These are phyloP conservation scores for Cytospora piceicola DNA, from an alignment of 2,329 filamentous ascomycete genomes.

Conservation along the genomic window DNA sequence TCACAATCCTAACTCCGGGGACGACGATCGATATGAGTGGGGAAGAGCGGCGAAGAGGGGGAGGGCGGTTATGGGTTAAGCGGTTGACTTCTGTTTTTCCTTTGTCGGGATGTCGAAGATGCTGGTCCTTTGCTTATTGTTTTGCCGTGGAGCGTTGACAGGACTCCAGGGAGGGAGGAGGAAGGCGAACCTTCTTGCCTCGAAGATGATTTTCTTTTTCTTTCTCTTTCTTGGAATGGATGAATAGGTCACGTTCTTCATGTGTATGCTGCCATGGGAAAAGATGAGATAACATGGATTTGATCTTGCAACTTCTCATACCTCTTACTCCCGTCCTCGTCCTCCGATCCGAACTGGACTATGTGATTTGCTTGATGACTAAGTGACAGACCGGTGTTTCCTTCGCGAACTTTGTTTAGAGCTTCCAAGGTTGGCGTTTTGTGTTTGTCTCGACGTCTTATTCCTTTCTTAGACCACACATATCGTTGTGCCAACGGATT, in stretches of 20 bases:
- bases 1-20: not conserved
- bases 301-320: conserved; percentile 16
- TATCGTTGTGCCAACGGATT: not conserved
- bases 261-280: conserved; percentile 31
- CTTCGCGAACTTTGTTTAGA: too few relatives aligned
- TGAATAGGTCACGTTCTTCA: conserved; percentile 25
- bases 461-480: not conserved
- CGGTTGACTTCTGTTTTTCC: not conserved
- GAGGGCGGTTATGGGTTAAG: not conserved
- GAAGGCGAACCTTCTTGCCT: not conserved
- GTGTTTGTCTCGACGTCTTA: not conserved
- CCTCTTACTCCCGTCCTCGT: not conserved
- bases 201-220: conserved; percentile 5
- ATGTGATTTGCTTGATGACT: not conserved
- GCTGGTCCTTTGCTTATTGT: not conserved
- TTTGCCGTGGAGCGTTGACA: conserved; percentile 1
- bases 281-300: conserved; percentile 29
- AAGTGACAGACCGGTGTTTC: not conserved
- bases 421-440: too few relatives aligned
- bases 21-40: not conserved
- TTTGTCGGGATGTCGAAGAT: conserved; percentile 4
- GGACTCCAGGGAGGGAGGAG: not conserved
- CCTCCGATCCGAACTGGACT: not conserved
- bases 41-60: not conserved
- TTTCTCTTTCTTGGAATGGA: conserved; percentile 19